Evolutionary conservation across 208 protist genomes (phyloP).

Genomic region (Strigomonas galati): DNA sequence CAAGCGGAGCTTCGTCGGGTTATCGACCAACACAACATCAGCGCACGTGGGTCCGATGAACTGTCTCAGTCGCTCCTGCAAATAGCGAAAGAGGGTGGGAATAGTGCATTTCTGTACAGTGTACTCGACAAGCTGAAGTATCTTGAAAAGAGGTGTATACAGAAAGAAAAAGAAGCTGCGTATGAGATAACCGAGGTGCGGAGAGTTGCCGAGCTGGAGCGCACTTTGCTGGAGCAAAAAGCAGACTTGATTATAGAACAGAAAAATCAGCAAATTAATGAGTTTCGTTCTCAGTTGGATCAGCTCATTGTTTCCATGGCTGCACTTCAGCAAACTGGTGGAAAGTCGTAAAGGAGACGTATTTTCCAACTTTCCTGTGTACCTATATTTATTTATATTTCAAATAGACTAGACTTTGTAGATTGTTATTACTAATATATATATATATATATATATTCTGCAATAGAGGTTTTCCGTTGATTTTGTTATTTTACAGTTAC

Average conservation of each 20-base stretch:
- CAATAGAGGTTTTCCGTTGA: background rate
- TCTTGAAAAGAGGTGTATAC: constrained; percentile 51
- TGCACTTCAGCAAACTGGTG: constrained; percentile 2
- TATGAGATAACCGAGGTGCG: constrained; percentile 54
- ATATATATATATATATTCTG: background rate
- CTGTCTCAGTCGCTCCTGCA: constrained; percentile 9
- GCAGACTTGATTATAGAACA: constrained; percentile 58
- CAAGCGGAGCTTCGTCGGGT: constrained; percentile 31
- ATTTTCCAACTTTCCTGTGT: background rate
- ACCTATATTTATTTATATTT: constrained; percentile 4
- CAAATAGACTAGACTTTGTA: constrained; percentile 2
- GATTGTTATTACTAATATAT: background rate
- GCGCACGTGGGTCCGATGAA: constrained; percentile 1
- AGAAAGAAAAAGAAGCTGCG: constrained; percentile 56
- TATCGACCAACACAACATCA: constrained; percentile 12
- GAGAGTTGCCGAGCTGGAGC: constrained; percentile 67
- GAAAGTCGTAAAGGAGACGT: background rate
- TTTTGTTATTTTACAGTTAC: too few relatives aligned
- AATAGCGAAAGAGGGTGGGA: constrained; percentile 16
- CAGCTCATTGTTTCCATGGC: constrained; percentile 45
- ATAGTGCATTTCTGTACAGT: constrained; percentile 41
- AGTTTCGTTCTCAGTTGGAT: constrained; percentile 70
- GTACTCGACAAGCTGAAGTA: constrained; percentile 59
- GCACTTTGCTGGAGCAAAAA: constrained; percentile 48
- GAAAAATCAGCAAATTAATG: constrained; percentile 83